A percentile compares a stretch with the other conserved stretches of the same genome.
These are phyloP conservation scores for Pleomassaria siparia DNA, from an alignment of 2,329 filamentous ascomycete species.

Conservation along the genomic window DNA sequence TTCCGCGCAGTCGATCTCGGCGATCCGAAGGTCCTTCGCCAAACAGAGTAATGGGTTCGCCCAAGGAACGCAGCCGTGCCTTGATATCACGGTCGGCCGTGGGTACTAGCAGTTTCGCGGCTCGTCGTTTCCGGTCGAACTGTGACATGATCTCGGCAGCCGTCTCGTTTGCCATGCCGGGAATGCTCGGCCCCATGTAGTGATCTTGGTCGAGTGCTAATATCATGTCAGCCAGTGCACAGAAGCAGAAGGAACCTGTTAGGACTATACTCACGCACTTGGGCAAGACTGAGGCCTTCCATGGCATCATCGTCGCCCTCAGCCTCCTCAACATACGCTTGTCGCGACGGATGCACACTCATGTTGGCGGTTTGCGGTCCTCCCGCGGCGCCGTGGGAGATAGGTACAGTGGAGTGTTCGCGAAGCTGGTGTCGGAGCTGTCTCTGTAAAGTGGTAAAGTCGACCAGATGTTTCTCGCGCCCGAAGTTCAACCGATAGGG, in stretches of 20 bases:
- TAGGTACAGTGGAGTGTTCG: constrained; percentile 15
- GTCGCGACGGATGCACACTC: constrained; percentile 81
- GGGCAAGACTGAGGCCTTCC: constrained; percentile 61
- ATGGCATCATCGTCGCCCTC: constrained; percentile 61
- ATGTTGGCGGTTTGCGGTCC: constrained; percentile 24
- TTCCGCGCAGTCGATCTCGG: constrained; percentile 79
- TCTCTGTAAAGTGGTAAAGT: too few species aligned
- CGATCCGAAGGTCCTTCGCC: constrained; percentile 85
- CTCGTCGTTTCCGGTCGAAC: constrained; percentile 87
- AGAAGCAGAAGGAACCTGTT: not conserved
- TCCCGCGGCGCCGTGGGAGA: constrained; percentile 12
- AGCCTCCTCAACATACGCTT: constrained; percentile 91
- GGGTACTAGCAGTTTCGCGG: constrained; percentile 85
- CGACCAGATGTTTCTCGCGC: not conserved
- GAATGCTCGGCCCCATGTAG: constrained; percentile 66
- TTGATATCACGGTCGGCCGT: constrained; percentile 91
- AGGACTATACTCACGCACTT: constrained; percentile 58
- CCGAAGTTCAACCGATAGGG: constrained; percentile 31
- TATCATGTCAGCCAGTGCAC: constrained; percentile 1
- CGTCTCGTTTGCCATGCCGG: constrained; percentile 74
- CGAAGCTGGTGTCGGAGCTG: not conserved
- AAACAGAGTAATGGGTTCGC: constrained; percentile 93
- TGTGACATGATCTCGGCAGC: constrained; percentile 83
- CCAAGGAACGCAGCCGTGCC: constrained; percentile 75
- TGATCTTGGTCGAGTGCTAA: constrained; percentile 77